These are phyloP conservation scores for Aspergillus jensenii DNA, from an alignment of 2,329 filamentous ascomycete genomes.

Conservation along the genomic window DNA sequence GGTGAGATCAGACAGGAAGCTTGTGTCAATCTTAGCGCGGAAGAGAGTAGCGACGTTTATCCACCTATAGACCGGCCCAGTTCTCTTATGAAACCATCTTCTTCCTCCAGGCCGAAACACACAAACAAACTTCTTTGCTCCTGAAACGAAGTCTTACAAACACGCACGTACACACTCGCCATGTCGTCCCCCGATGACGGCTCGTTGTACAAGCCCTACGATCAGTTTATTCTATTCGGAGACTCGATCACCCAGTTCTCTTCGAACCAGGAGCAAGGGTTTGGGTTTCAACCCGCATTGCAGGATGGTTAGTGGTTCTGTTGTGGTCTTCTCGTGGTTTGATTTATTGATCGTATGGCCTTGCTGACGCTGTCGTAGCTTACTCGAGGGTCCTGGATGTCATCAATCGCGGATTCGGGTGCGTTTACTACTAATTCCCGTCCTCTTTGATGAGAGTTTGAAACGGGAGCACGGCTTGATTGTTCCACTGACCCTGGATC, in stretches of 20 bases:
- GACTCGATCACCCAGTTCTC: constrained; percentile 81
- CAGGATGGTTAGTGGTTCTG: constrained; percentile 60
- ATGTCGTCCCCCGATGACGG: constrained; percentile 7
- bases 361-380: constrained; percentile 47
- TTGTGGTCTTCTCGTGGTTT: not conserved
- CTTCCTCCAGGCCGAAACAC: not conserved
- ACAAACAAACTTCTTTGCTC: no score
- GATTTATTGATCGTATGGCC: not conserved
- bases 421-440: constrained; percentile 13
- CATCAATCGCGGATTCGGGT: constrained; percentile 80
- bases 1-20: constrained; percentile 1
- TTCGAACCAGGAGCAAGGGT: constrained; percentile 62
- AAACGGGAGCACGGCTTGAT: not conserved
- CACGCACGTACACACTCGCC: not conserved
- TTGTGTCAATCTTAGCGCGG: not conserved
- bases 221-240: constrained; percentile 80
- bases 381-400: constrained; percentile 79
- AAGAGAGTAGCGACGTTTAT: not conserved
- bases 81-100: not conserved
- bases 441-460: not conserved
- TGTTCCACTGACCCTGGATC: not conserved
- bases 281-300: constrained; percentile 71
- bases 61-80: not conserved
- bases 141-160: no score
- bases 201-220: constrained; percentile 50